These are phyloP conservation scores for Eustoma russellianum DNA, from an alignment of 257 asterid species.

Conservation along the genomic window DNA sequence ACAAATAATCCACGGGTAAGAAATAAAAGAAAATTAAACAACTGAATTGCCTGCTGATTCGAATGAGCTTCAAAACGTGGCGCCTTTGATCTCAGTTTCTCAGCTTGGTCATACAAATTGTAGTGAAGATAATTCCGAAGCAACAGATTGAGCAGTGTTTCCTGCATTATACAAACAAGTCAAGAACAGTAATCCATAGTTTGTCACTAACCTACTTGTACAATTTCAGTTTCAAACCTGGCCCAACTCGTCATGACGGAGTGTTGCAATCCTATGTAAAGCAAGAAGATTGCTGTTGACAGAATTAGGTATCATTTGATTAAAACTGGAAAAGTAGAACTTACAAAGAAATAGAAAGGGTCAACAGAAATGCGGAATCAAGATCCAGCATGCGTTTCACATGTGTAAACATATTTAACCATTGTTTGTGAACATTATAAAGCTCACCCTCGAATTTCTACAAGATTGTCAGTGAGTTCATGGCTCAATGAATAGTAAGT, in stretches of 20 bases:
- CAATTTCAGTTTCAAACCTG: constrained; percentile 49
- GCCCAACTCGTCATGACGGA: constrained; percentile 91
- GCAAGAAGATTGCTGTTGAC: constrained; percentile 62
- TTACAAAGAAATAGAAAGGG: background rate
- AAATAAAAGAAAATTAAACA: too few relatives aligned
- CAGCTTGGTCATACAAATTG: constrained; percentile 91
- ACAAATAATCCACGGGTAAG: too few relatives aligned
- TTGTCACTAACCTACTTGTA: background rate
- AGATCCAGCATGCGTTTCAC: too few relatives aligned
- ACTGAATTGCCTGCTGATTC: constrained; percentile 70
- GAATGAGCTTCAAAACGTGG: constrained; percentile 97
- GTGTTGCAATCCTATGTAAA: constrained; percentile 83
- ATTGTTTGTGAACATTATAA: background rate
- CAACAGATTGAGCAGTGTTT: constrained; percentile 76
- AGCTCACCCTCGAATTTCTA: constrained; percentile 79
- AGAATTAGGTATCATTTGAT: constrained; percentile 15
- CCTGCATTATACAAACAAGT: constrained; percentile 33
- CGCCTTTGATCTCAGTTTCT: constrained; percentile 91
- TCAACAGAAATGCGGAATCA: too few relatives aligned
- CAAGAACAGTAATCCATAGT: background rate
- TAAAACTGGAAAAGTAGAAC: background rate
- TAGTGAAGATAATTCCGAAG: constrained; percentile 84
- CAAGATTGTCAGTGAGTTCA: constrained; percentile 81
- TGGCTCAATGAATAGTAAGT: constrained; percentile 77
- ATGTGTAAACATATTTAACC: background rate